These are phyloP conservation scores for Eurotiales sp. DNA, from an alignment of 2,329 filamentous ascomycete genomes.

Conservation along the genomic window DNA sequence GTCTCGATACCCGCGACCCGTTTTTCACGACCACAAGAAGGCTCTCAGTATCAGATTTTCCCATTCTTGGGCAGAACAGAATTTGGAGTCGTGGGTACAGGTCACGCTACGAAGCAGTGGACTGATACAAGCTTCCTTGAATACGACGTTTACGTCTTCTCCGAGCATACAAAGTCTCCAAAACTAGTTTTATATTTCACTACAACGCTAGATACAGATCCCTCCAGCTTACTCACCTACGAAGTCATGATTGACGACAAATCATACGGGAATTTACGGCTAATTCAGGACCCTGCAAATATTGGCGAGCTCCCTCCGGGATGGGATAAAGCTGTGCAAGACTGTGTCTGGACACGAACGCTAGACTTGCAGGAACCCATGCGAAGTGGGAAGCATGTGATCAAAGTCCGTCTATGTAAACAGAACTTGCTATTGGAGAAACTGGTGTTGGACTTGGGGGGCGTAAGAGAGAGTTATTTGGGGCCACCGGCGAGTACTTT, in stretches of 20 bases:
- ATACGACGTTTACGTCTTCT: constrained; percentile 60
- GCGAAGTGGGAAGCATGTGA: constrained; percentile 37
- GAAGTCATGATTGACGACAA: constrained; percentile 47
- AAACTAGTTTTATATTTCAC: constrained; percentile 42
- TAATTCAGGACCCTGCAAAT: constrained; percentile 26
- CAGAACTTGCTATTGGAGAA: constrained; percentile 55
- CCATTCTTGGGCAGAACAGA: constrained; percentile 56
- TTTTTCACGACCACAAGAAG: constrained; percentile 23
- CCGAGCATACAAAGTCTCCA: constrained; percentile 26
- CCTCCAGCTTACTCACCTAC: constrained; percentile 48
- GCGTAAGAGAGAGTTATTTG: constrained; percentile 52
- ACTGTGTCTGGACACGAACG: constrained; percentile 13
- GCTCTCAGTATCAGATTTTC: constrained; percentile 51
- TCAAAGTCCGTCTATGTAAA: constrained; percentile 52
- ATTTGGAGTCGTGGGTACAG: constrained; percentile 49
- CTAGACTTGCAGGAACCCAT: background rate
- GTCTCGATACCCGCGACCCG: constrained; percentile 31
- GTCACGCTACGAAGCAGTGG: constrained; percentile 54
- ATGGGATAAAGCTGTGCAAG: constrained; percentile 17
- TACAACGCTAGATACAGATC: constrained; percentile 50
- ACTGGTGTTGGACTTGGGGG: constrained; percentile 54
- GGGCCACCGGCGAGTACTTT: constrained; percentile 52
- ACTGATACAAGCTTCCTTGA: constrained; percentile 54
- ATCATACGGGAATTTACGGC: constrained; percentile 36
- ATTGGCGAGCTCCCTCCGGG: constrained; percentile 13